Evolutionary conservation across 148 eudicot species (phyloP).

Genomic region (Spergularia marina): DNA sequence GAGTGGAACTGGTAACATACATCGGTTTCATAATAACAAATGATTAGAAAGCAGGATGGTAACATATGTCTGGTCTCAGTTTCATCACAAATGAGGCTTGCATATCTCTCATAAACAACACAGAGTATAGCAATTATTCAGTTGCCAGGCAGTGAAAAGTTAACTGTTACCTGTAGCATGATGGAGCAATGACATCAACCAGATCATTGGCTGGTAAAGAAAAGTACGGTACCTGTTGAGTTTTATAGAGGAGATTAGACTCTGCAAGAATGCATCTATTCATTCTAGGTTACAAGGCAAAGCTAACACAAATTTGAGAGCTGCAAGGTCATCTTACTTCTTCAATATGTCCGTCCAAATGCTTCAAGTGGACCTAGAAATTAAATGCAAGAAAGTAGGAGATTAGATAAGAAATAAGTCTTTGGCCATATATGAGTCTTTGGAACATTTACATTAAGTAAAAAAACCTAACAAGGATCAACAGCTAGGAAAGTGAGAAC

Average conservation of each 20-base stretch:
- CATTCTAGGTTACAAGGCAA: conserved; percentile 12
- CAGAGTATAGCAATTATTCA: background rate
- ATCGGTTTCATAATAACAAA: background rate
- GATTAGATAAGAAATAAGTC: background rate
- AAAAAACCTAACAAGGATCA: background rate
- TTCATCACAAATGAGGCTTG: background rate
- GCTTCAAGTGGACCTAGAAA: conserved; percentile 91
- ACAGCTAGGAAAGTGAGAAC: background rate
- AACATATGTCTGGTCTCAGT: background rate
- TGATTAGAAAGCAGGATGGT: background rate
- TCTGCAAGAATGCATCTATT: conserved; percentile 23
- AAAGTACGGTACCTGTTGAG: conserved; percentile 91
- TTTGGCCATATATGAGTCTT: background rate
- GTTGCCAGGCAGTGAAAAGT: conserved; percentile 2
- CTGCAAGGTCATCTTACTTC: conserved; percentile 51
- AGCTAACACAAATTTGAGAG: conserved; percentile 8
- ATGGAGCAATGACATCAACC: conserved; percentile 97
- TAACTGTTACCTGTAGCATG: conserved; percentile 78
- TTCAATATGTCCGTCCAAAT: conserved; percentile 96
- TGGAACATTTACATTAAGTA: background rate
- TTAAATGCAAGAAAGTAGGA: conserved; percentile 15
- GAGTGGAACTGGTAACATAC: background rate
- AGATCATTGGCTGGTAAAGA: conserved; percentile 92
- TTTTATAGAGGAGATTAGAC: conserved; percentile 7
- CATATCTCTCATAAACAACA: background rate